Evolutionary conservation across 2,329 filamentous ascomycete genomes (phyloP).

Genomic region (Aspergillus tanneri): DNA sequence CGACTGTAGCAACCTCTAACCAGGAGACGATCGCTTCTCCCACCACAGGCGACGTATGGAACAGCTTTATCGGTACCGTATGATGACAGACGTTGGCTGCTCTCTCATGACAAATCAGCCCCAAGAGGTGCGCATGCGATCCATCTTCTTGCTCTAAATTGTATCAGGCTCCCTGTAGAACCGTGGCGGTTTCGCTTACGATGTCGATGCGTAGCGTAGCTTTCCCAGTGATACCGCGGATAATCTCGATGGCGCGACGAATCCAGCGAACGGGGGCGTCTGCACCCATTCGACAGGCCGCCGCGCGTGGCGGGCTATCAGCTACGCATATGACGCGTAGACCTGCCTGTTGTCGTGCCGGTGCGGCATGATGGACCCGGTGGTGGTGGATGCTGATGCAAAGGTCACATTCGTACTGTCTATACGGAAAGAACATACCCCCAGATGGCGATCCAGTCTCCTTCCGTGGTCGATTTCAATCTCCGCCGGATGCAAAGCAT

Average conservation of each 20-base stretch:
- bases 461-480: constrained; percentile 54
- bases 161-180: constrained; percentile 56
- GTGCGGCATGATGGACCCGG: constrained; percentile 66
- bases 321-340: constrained; percentile 65
- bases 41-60: constrained; percentile 65
- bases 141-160: constrained; percentile 12
- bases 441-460: constrained; percentile 76
- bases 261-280: constrained; percentile 70
- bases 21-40: constrained; percentile 64
- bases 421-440: too few species aligned
- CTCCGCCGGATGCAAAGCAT: constrained; percentile 53
- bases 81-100: constrained; percentile 55
- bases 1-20: constrained; percentile 64
- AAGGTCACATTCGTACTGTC: too few species aligned
- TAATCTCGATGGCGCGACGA: constrained; percentile 63
- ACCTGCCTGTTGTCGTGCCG: constrained; percentile 66
- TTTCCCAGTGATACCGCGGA: constrained; percentile 58
- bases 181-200: constrained; percentile 59
- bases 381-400: constrained; percentile 67
- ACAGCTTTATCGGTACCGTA: constrained; percentile 71
- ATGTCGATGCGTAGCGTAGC: constrained; percentile 70
- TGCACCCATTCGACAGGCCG: constrained; percentile 54
- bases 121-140: constrained; percentile 59
- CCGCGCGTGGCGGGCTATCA: constrained; percentile 64
- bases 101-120: constrained; percentile 59